These are phyloP conservation scores for Ceratobasidium sp. DNA, from an alignment of 1,284 basidiomycete species.

Conservation along the genomic window DNA sequence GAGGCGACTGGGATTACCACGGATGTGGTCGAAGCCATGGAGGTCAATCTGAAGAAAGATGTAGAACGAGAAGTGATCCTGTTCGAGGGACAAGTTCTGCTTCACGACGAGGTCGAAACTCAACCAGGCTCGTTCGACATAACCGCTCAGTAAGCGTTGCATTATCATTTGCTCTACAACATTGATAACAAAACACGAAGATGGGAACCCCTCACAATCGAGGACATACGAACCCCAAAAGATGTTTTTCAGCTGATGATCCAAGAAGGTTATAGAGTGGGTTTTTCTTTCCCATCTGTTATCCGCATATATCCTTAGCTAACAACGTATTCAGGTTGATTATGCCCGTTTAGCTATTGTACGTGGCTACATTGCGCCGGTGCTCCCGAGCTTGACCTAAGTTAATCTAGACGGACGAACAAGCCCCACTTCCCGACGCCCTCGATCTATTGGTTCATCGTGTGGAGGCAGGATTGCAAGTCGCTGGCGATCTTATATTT, in stretches of 20 bases:
- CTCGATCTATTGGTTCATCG: slow-evolving; percentile 81
- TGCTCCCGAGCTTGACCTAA: neutral
- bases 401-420: slow-evolving; percentile 84
- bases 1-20: slow-evolving; percentile 97
- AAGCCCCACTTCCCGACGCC: slow-evolving; percentile 89
- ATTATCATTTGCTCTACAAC: neutral
- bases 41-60: slow-evolving; percentile 88
- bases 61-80: slow-evolving; percentile 81
- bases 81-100: slow-evolving; percentile 83
- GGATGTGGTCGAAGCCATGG: slow-evolving; percentile 93
- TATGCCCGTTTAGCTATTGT: slow-evolving; percentile 90
- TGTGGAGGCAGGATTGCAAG: slow-evolving; percentile 69
- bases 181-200: neutral
- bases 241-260: slow-evolving; percentile 82
- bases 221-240: slow-evolving; percentile 92
- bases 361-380: slow-evolving; percentile 15
- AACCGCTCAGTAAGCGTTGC: slow-evolving; percentile 64
- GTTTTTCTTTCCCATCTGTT: slow-evolving; percentile 45
- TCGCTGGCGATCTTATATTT: slow-evolving; percentile 79
- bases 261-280: slow-evolving; percentile 79
- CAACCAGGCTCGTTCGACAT: slow-evolving; percentile 89
- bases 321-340: slow-evolving; percentile 68
- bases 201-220: slow-evolving; percentile 87
- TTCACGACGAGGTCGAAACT: slow-evolving; percentile 97
- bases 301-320: slow-evolving; percentile 16